These are phyloP conservation scores for Suillus ampliporus DNA, from an alignment of 768 basidiomycete genomes.

Conservation along the genomic window DNA sequence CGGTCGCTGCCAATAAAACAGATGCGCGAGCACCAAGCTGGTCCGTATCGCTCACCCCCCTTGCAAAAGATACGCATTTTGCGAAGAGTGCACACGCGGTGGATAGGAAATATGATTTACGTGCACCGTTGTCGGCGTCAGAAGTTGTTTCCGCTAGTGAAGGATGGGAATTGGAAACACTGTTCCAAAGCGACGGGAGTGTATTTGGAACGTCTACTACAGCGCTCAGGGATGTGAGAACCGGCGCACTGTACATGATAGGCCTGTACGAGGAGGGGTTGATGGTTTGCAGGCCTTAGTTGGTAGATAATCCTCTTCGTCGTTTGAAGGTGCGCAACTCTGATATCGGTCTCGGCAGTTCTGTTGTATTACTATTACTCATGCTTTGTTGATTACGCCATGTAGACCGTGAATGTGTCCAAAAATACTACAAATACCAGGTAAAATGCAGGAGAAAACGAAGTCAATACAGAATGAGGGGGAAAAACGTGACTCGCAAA, in stretches of 20 bases:
- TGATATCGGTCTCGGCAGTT: neutral
- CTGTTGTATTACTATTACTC: neutral
- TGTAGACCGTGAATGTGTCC: neutral
- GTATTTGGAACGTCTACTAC: constrained; percentile 61
- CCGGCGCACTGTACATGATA: constrained; percentile 55
- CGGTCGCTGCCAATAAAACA: constrained; percentile 50
- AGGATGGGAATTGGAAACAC: constrained; percentile 54
- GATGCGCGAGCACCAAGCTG: constrained; percentile 58
- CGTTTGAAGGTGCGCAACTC: neutral
- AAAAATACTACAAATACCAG: neutral
- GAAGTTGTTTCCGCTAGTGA: constrained; percentile 42
- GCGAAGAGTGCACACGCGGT: constrained; percentile 8
- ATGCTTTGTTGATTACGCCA: too few species aligned
- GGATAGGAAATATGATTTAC: constrained; percentile 40
- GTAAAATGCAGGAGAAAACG: too few species aligned
- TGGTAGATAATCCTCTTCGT: neutral
- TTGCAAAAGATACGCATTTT: neutral
- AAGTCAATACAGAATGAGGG: neutral
- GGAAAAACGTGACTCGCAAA: neutral
- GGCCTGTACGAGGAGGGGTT: constrained; percentile 66
- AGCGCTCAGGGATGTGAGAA: constrained; percentile 53
- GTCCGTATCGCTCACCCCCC: constrained; percentile 53
- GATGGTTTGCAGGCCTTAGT: constrained; percentile 51
- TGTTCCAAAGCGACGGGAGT: constrained; percentile 79
- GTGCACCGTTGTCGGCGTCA: constrained; percentile 55